phyloP scores from a whole-genome alignment of 208 protist genomes.

The Dictyostelium gargantuum region DNA sequence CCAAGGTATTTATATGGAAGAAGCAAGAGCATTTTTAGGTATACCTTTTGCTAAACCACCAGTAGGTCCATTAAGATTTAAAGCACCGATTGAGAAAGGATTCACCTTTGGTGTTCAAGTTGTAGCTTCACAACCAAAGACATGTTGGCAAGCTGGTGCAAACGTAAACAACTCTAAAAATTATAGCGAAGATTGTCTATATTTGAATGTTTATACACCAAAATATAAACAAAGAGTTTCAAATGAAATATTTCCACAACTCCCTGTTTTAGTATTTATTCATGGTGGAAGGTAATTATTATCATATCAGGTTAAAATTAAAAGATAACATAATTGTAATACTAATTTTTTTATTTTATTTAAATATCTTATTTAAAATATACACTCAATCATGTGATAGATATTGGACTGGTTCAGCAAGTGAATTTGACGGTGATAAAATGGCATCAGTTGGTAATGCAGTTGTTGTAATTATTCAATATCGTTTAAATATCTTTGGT shows the following conservation, averaged over 20 bases:
- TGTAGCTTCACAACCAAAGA: background rate
- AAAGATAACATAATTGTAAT: too few species aligned
- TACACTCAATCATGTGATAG: too few species aligned
- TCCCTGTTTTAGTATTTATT: constrained; percentile 60
- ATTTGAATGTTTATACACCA: constrained; percentile 65
- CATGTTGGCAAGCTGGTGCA: constrained; percentile 19
- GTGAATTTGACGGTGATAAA: background rate
- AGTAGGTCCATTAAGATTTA: constrained; percentile 18
- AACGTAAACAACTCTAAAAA: background rate
- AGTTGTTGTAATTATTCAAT: constrained; percentile 50
- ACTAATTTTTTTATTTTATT: too few species aligned
- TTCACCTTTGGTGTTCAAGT: background rate
- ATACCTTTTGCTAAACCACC: constrained; percentile 60
- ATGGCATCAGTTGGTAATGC: background rate
- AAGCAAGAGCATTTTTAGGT: constrained; percentile 46
- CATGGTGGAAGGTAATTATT: too few species aligned
- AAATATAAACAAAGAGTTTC: background rate
- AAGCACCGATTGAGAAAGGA: background rate
- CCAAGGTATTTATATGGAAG: background rate
- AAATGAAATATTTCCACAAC: background rate
- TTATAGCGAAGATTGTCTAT: constrained; percentile 62
- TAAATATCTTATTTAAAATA: too few species aligned
- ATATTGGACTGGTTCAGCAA: constrained; percentile 28
- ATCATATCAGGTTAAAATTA: too few species aligned
- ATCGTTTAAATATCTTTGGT: constrained; percentile 65